Evolutionary conservation across 495 filamentous ascomycete species (phyloP).

Genomic region (Tuber microsphaerosporum): DNA sequence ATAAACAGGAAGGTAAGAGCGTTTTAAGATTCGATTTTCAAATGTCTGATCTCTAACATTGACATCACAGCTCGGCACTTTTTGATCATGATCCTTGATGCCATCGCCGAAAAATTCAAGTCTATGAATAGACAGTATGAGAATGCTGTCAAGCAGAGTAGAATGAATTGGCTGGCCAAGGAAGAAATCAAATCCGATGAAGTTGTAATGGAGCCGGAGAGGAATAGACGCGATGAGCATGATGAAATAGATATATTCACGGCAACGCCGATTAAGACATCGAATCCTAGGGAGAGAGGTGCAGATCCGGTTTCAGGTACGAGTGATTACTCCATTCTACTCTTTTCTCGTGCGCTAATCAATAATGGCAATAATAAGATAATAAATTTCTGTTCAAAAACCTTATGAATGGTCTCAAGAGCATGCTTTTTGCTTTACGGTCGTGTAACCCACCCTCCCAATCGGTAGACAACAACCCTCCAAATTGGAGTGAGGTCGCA

Average conservation of each 20-base stretch:
- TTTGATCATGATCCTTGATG: conserved; percentile 92
- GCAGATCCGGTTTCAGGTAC: conserved; percentile 74
- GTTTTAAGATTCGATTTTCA: neutral
- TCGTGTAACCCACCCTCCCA: conserved; percentile 83
- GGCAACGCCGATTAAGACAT: conserved; percentile 91
- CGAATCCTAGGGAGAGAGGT: conserved; percentile 81
- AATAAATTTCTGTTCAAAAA: conserved; percentile 99
- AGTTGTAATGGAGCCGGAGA: conserved; percentile 72
- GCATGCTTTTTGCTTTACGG: conserved; percentile 89
- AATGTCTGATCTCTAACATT: conserved; percentile 3
- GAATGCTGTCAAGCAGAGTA: conserved; percentile 88
- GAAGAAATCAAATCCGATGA: conserved; percentile 66
- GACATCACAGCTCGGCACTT: conserved; percentile 65
- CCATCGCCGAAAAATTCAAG: conserved; percentile 95
- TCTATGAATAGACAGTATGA: conserved; percentile 94
- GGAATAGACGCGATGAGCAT: conserved; percentile 54
- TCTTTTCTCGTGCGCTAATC: conserved; percentile 10
- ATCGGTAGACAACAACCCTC: conserved; percentile 58
- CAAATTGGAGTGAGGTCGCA: conserved; percentile 87
- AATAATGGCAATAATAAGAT: conserved; percentile 47
- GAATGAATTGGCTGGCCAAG: conserved; percentile 57
- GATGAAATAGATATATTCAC: conserved; percentile 97
- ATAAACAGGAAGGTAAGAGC: conserved; percentile 63
- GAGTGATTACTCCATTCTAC: neutral
- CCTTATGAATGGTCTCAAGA: conserved; percentile 93